Base-by-base conservation (phyloP, 2,329 filamentous ascomycete species). In the Scytalidium sp. region DNA sequence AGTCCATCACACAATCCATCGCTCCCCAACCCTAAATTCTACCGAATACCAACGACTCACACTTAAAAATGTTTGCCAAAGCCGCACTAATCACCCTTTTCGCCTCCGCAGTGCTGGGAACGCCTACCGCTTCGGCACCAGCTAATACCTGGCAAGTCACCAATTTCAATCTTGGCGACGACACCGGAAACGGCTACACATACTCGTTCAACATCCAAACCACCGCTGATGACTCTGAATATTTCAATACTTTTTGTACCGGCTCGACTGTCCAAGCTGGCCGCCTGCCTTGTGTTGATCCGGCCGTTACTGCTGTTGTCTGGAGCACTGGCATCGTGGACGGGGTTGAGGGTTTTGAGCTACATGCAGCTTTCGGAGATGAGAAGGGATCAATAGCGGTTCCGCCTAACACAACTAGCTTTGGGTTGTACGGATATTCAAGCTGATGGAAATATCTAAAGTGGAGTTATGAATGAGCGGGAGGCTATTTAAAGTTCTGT, bases 381-480 rank as follows among this genome's bases (percentile, higher is more conserved):
- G 32, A 36, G 32, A 36, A 6, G 13, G 32, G 32, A 36, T 8
- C 7, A 36, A 15, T 36, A 15, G 6, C 32, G 8, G 13, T 36
- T 36, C 32, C 32, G 13, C 32, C 32, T 36, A 15, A 6, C 32
- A 36, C 32, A 5, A 9, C 6, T 15, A 36, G 32, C 32, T 36
- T 36, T n/a, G 32, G 32, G 17, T n/a, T 36, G 5, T 36, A 36
- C 13, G 32, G 11, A 5, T 36, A 36, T 36, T 10, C 5, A 15
- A 36, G 15, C 32, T 36, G 32, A 36, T 36, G 13, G 32, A n/a
- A 56, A 56, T 48, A 41, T 36, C 5, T 9, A 49, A 10, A 50
- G 20, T 47, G 6, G 32, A 22, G 43, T 57, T 51, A 54, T 21
- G 23, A 42, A 50, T 55, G 49, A 22, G 50, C 53, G 9, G 60